Base-by-base conservation (phyloP, 768 basidiomycete genomes). In the Psilocybe sp. region DNA sequence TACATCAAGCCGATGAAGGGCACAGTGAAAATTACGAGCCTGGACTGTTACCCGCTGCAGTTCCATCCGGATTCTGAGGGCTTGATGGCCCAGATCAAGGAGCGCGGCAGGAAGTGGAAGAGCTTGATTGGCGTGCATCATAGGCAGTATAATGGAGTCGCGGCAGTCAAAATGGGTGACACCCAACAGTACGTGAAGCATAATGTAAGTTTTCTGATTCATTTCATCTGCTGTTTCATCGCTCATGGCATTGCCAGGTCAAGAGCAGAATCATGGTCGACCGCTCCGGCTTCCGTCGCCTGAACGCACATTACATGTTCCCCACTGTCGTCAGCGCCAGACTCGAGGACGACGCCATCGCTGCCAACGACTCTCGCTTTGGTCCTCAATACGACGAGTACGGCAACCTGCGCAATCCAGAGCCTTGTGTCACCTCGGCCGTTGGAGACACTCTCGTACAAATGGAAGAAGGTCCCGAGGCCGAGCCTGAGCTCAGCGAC, bases 241-340 rank as follows among this genome's bases (percentile, higher is more conserved):
- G 12, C 28, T 58, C 15, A 47, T 44, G 13, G 14, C 13, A 15
- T 41, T 36, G 23, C 0, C 50, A 82, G 81, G 71, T 83, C 36
- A 74, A 70, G 37, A 74, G 81, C 38, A 69, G 83, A 14, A 75
- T 84, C 47, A 84, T 85, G 80, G 66, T 85, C 38, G 84, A 85
- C 57, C 64, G 80, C 71, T 73, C 68, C 4, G 77, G 75, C 3
- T 84, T 84, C 70, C 71, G 73, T 40, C 70, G 76, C 33, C 60
- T 77, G 46, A 80, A 84, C 55, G 60, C 77, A 0, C 78, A 77
- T 58, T 80, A 82, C 57, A 55, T 65, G 16, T 72, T 77, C 55
- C 77, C 80, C 9, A 49, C 42, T 1, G 66, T 72, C 12, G 61
- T 69, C 0, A 60, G 62, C 8, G 64, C 69, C 14, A 66, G 63